phyloP scores from a whole-genome alignment of 352 stramenopile genomes.

The Phytophthora citricola region DNA sequence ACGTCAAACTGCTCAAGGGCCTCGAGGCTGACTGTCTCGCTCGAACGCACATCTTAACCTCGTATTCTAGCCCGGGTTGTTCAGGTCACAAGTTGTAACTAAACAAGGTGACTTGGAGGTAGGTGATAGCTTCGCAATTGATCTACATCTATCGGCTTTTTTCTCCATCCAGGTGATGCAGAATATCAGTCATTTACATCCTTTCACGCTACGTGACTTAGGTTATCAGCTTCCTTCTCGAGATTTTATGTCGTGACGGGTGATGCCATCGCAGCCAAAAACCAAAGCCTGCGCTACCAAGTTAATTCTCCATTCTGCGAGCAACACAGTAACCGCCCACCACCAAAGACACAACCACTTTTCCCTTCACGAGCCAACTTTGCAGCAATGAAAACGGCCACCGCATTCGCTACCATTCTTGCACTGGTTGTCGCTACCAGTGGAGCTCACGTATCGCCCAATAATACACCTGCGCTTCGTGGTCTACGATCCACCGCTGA shows the following conservation, averaged over 20 bases:
- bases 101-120: not conserved
- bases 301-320: constrained; percentile 14
- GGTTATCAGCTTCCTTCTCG: no score
- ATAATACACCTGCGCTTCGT: constrained; percentile 7
- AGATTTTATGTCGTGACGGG: constrained; percentile 8
- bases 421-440: constrained; percentile 19
- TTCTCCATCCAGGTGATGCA: not conserved
- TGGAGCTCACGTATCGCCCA: constrained; percentile 1
- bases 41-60: constrained; percentile 77
- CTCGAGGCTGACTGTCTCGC: constrained; percentile 80
- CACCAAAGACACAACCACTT: not conserved
- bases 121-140: not conserved
- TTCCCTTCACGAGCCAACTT: not conserved
- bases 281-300: not conserved
- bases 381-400: constrained; percentile 24
- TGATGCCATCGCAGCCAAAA: not conserved
- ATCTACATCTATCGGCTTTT: not conserved
- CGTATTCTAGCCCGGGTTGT: constrained; percentile 33
- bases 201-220: not conserved
- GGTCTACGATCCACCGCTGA: constrained; percentile 13
- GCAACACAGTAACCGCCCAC: not conserved
- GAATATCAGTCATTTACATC: constrained; percentile 4
- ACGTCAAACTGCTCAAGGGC: constrained; percentile 73
- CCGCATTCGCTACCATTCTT: constrained; percentile 19
- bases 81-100: no score